Base-by-base conservation (phyloP, 331 rosid species). In the Rosa hybrid region DNA sequence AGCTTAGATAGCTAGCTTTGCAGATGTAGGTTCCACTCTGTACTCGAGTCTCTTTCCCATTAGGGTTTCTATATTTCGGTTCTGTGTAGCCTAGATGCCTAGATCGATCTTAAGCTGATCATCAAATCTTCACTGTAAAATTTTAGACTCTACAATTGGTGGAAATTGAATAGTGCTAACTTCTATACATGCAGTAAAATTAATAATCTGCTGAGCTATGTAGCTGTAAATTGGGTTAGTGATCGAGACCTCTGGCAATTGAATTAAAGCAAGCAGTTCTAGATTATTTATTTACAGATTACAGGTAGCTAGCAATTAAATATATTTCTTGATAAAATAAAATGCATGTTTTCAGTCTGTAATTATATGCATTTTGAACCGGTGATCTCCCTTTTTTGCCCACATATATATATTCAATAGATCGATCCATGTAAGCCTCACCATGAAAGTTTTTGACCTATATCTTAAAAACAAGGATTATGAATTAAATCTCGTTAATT, bases 61-160 rank as follows among this genome's bases (percentile, higher is more conserved):
- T 84, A 91, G 96, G 92, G 90, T 86, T 90, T 79, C 89, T 90
- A 81, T 79, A 38, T 83, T 49, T 81, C 14, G 84, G 79, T 68
- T 72, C 79, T 88, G 87, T 77, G 49, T 46, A 39, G 34, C 71
- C 73, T 54, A 53, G 41, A 16, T 34, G 39, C 39, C 39, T 54
- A 59, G 48, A n/a, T 63, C 41, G 48, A n/a, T 63, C 41, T 78
- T 53, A 34, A 68, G 83, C 81, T 64, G 65, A 41, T 68, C 50
- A 16, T 65, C 57, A 81, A 30, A 49, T 80, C 81, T 78, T 82
- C 81, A 73, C 60, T 81, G 74, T 16, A 86, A 87, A 84, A 84
- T 80, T 75, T 74, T 68, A 73, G 84, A 77, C 83, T 7, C 2
- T n/a, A 7, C 51, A 70, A 42, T 41, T 41, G 50, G 6, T 68